Evolutionary conservation across 108 stramenopile species (phyloP).

Genomic region (Cylindrotheca fusiformis): DNA sequence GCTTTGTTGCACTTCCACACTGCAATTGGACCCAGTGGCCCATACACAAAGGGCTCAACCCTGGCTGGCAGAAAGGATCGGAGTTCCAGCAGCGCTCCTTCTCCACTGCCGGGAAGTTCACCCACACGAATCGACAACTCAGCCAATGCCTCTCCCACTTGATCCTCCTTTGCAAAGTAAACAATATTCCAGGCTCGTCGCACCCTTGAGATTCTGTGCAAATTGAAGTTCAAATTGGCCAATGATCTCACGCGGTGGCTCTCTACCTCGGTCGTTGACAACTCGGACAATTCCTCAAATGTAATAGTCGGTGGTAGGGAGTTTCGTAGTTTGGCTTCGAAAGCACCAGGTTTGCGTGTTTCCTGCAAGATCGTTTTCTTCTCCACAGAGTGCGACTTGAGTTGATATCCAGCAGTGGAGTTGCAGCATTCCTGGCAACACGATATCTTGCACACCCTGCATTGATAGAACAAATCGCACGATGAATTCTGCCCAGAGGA

Average conservation of each 20-base stretch:
- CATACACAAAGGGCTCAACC: constrained; percentile 4
- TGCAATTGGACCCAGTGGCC: neutral
- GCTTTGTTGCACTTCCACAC: too few relatives aligned
- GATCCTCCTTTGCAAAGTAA: constrained; percentile 51
- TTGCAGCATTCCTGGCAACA: constrained; percentile 48
- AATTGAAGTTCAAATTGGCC: constrained; percentile 35
- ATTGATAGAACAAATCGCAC: constrained; percentile 36
- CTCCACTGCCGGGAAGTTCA: constrained; percentile 35
- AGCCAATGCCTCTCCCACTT: constrained; percentile 47
- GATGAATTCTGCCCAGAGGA: constrained; percentile 44
- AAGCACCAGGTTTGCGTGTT: constrained; percentile 19
- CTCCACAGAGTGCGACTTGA: constrained; percentile 33
- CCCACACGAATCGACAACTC: constrained; percentile 52
- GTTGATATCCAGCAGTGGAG: constrained; percentile 41
- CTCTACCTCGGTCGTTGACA: constrained; percentile 38
- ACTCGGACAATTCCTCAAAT: constrained; percentile 33
- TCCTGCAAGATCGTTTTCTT: constrained; percentile 17
- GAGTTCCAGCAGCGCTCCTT: constrained; percentile 36
- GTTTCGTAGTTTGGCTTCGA: constrained; percentile 46
- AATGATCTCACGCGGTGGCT: constrained; percentile 30
- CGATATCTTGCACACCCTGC: constrained; percentile 42
- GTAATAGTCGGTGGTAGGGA: constrained; percentile 36
- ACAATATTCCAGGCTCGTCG: constrained; percentile 46
- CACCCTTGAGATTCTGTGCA: constrained; percentile 46
- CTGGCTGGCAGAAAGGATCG: constrained; percentile 48